These are phyloP conservation scores for Arabidopsis hybrid DNA, from an alignment of 441 rosid genomes.

Conservation along the genomic window DNA sequence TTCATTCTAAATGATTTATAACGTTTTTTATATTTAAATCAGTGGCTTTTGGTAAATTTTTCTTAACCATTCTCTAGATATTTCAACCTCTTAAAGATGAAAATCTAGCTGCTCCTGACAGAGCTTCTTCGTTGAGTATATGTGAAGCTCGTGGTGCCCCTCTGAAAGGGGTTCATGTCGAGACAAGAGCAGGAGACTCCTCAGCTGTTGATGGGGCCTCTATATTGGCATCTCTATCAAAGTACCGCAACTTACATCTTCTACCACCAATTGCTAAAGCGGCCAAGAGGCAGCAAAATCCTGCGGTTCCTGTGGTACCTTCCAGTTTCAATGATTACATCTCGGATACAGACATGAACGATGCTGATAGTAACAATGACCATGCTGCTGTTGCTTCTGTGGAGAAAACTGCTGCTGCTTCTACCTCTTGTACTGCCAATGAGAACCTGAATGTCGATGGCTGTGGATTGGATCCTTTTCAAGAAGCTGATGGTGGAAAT, in stretches of 20 bases:
- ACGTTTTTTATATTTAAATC: slow-evolving; percentile 13
- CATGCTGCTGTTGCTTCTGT: slow-evolving; percentile 56
- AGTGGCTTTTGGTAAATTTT: slow-evolving; percentile 32
- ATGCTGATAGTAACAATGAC: slow-evolving; percentile 63
- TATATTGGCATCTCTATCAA: slow-evolving; percentile 88
- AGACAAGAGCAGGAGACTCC: slow-evolving; percentile 85
- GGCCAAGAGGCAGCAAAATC: slow-evolving; percentile 61
- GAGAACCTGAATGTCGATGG: slow-evolving; percentile 62
- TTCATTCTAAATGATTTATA: slow-evolving; percentile 5
- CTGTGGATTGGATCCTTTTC: slow-evolving; percentile 60
- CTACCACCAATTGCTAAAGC: slow-evolving; percentile 63
- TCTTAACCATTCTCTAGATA: slow-evolving; percentile 73
- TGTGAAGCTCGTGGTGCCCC: slow-evolving; percentile 82
- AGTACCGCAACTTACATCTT: slow-evolving; percentile 63
- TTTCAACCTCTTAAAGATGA: slow-evolving; percentile 83
- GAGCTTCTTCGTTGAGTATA: slow-evolving; percentile 67
- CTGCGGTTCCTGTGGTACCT: slow-evolving; percentile 63
- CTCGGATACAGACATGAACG: slow-evolving; percentile 80
- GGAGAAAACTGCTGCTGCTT: slow-evolving; percentile 59
- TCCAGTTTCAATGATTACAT: slow-evolving; percentile 65
- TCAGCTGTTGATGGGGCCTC: slow-evolving; percentile 92
- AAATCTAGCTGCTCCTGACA: slow-evolving; percentile 65
- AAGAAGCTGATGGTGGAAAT: slow-evolving; percentile 64
- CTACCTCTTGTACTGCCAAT: slow-evolving; percentile 60
- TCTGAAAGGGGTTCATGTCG: slow-evolving; percentile 73